Base-by-base conservation (phyloP, 129 eudicot genomes). In the Centrapalus pauciflorus region DNA sequence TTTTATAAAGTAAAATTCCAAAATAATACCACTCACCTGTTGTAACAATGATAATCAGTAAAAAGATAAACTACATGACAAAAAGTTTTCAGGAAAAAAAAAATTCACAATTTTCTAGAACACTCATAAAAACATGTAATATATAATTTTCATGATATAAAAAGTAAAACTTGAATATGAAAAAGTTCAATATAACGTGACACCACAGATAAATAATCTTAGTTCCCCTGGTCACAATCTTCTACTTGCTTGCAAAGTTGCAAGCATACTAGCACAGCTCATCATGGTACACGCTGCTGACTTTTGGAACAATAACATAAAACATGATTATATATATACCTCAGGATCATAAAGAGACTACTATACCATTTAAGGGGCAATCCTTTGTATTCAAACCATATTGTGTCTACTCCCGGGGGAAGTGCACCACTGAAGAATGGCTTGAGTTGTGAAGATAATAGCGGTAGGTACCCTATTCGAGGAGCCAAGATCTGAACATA, bases 321-420 rank as follows among this genome's bases (percentile, higher is more conserved):
- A 23, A 64, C 48, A 61, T 11, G 25, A 12, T 58, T 32, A 25
- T 54, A 64, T 32, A 25, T 54, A 64, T 0, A 37, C 55, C 23
- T 52, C n/a, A 51, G 40, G 16, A 38, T n/a, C 9, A 12, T 51
- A 40, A 46, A 28, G 52, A 50, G 46, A 51, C 61, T 41, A 43
- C 23, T 23, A 61, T 82, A 94, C 99, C 99, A 94, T 82, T 94
- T 94, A 59, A 94, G 87, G n/a, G 99, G 97, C 81, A 94, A 65
- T 56, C 99, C 97, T 72, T 82, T 94, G 90, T 89, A 94, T 49
- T 94, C 99, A 74, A 94, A 94, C 99, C 97, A 94, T 13, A 94
- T 81, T 35, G 97, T 94, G 70, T 94, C 99, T 28, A 76, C 84
- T 37, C 99, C 99, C 29, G 99, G 99, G 67, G 99, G 99, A 76